Evolutionary conservation across 2,329 filamentous ascomycete genomes (phyloP).

Genomic region (Calonectria pauciramosa): DNA sequence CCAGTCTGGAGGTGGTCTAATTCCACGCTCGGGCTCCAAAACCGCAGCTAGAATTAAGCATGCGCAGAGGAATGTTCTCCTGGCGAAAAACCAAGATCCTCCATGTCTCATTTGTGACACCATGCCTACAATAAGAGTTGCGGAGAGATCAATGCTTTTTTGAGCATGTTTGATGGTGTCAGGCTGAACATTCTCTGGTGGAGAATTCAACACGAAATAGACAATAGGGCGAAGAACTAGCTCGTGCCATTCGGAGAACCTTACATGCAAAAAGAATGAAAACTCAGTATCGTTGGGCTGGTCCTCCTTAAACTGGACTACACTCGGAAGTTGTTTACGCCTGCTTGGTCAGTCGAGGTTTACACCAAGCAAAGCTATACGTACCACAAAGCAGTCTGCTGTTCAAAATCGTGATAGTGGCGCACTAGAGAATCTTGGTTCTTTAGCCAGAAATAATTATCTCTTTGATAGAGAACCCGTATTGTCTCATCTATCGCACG

Average conservation of each 20-base stretch:
- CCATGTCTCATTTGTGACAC: slow-evolving; percentile 20
- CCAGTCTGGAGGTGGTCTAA: slow-evolving; percentile 18
- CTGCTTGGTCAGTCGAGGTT: not conserved
- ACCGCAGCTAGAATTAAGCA: slow-evolving; percentile 19
- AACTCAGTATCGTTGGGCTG: slow-evolving; percentile 20
- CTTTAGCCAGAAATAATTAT: slow-evolving; percentile 22
- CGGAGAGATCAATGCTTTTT: slow-evolving; percentile 22
- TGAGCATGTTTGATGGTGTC: slow-evolving; percentile 16
- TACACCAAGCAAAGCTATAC: not conserved
- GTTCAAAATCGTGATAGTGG: slow-evolving; percentile 28
- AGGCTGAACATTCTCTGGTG: not conserved
- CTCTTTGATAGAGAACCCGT: slow-evolving; percentile 19
- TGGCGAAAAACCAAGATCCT: slow-evolving; percentile 23
- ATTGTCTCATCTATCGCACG: slow-evolving; percentile 27
- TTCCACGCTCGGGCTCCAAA: not conserved
- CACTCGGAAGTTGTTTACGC: slow-evolving; percentile 20
- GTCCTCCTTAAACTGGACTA: slow-evolving; percentile 21
- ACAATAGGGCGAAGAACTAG: slow-evolving; percentile 26
- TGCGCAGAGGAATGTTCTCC: slow-evolving; percentile 20
- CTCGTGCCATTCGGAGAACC: slow-evolving; percentile 27
- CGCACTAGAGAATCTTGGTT: slow-evolving; percentile 18
- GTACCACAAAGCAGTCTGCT: slow-evolving; percentile 24
- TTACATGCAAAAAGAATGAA: slow-evolving; percentile 19
- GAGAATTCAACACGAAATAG: slow-evolving; percentile 24
- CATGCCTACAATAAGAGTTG: not conserved